Percentiles rank a stretch among this genome's conserved stretches.
These are phyloP conservation scores for Aspergillus bombycis DNA, from an alignment of 2,329 filamentous ascomycete genomes.

Conservation along the genomic window DNA sequence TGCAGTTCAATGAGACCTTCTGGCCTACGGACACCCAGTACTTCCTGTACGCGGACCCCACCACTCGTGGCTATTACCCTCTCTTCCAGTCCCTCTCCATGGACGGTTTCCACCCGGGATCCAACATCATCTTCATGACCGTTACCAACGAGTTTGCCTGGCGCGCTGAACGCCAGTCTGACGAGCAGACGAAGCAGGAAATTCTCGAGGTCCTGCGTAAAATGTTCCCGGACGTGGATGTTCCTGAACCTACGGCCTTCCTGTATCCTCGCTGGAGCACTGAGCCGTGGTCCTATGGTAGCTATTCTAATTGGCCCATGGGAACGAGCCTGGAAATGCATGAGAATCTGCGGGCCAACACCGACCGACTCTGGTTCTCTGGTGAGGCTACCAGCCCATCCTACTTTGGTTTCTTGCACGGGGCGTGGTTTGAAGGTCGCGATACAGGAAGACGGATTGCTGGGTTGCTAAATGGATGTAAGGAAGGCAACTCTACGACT, in stretches of 20 bases:
- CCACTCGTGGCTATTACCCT: constrained; percentile 57
- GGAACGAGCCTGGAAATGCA: constrained; percentile 67
- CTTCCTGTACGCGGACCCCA: constrained; percentile 56
- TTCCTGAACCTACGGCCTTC: constrained; percentile 65
- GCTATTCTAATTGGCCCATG: constrained; percentile 70
- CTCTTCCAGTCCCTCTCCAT: constrained; percentile 66
- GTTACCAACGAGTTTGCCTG: constrained; percentile 61
- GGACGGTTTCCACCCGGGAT: constrained; percentile 61
- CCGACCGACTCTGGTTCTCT: constrained; percentile 64
- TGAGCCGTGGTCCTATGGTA: constrained; percentile 59
- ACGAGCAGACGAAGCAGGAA: constrained; percentile 61
- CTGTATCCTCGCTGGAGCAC: constrained; percentile 63
- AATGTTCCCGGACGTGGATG: constrained; percentile 62
- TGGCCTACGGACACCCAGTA: constrained; percentile 62
- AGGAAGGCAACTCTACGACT: constrained; percentile 15
- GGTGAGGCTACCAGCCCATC: constrained; percentile 66
- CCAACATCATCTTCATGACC: constrained; percentile 68
- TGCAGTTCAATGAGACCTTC: constrained; percentile 69
- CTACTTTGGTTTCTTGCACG: constrained; percentile 69
- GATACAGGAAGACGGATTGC: constrained; percentile 46
- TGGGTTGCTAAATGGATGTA: constrained; percentile 27
- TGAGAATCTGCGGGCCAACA: constrained; percentile 68
- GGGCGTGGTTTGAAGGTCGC: constrained; percentile 61
- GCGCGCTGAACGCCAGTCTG: constrained; percentile 61
- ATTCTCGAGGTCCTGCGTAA: constrained; percentile 59